Conservation (phyloP, 2,329 filamentous ascomycete species). For the Raffaelea deltoideospora region DNA sequence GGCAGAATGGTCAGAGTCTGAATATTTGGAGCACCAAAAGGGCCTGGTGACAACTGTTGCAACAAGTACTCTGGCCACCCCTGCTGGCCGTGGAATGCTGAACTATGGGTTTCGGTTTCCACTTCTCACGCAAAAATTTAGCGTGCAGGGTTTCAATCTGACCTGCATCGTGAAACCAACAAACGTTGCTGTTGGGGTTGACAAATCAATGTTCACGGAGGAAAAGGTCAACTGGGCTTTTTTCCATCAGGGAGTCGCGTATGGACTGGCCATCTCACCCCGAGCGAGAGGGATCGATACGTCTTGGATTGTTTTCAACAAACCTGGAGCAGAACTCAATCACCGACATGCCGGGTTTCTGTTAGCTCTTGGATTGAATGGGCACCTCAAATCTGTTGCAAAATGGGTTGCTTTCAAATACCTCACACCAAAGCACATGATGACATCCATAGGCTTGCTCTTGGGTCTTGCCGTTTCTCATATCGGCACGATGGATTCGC, state of each 20-base stretch:
- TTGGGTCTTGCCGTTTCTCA: slow-evolving; percentile 87
- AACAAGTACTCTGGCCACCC: slow-evolving; percentile 74
- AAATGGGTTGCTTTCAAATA: slow-evolving; percentile 99
- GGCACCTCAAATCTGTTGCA: slow-evolving; percentile 82
- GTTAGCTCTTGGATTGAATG: slow-evolving; percentile 80
- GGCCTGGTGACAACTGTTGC: slow-evolving; percentile 76
- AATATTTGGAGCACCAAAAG: slow-evolving; percentile 85
- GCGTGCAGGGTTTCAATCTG: slow-evolving; percentile 79
- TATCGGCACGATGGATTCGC: slow-evolving; percentile 90
- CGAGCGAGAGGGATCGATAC: slow-evolving; percentile 90
- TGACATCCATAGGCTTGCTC: slow-evolving; percentile 95
- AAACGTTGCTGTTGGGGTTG: slow-evolving; percentile 85
- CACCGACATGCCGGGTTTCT: slow-evolving; percentile 95
- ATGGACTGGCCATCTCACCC: slow-evolving; percentile 77
- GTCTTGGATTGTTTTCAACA: slow-evolving; percentile 98
- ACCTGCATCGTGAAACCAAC: slow-evolving; percentile 84
- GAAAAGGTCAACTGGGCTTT: slow-evolving; percentile 98
- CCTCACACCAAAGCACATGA: slow-evolving; percentile 95
- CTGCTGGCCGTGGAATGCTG: slow-evolving; percentile 72
- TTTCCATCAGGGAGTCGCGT: slow-evolving; percentile 92
- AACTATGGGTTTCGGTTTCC: slow-evolving; percentile 80
- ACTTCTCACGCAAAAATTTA: slow-evolving; percentile 81
- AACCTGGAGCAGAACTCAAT: slow-evolving; percentile 69
- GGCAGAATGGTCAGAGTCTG: slow-evolving; percentile 67
- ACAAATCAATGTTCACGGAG: slow-evolving; percentile 75